A percentile compares a stretch with the other conserved stretches of the same genome.
Conservation (phyloP, 768 basidiomycete species). For the Nevesoporus exiguus region DNA sequence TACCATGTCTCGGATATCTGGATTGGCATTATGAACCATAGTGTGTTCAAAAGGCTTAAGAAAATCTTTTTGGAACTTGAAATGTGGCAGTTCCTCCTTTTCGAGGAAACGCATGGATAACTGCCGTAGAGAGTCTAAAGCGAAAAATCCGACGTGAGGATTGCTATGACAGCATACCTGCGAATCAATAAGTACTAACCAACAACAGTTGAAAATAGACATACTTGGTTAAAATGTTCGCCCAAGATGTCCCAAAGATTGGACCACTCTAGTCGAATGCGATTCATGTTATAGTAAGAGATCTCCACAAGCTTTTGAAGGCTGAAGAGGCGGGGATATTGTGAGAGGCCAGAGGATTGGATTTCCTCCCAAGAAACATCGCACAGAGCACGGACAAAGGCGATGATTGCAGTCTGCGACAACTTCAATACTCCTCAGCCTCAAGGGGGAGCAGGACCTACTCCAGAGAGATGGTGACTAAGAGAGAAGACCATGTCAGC, state of each 20-base stretch:
- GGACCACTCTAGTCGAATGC: constrained; percentile 98
- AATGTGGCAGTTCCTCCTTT: constrained; percentile 96
- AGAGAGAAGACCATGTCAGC: constrained; percentile 99
- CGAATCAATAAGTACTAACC: constrained; percentile 10
- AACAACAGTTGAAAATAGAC: neutral
- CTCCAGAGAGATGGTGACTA: constrained; percentile 91
- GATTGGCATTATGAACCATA: constrained; percentile 94
- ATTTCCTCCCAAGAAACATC: constrained; percentile 99
- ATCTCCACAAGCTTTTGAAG: constrained; percentile 98
- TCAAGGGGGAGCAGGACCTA: constrained; percentile 41
- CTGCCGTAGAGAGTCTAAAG: constrained; percentile 93
- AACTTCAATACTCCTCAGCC: constrained; percentile 7
- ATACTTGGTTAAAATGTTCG: constrained; percentile 96
- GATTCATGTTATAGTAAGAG: constrained; percentile 98
- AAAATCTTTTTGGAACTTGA: constrained; percentile 99
- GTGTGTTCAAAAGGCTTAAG: constrained; percentile 97
- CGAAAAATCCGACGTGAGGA: constrained; percentile 94
- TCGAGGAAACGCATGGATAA: constrained; percentile 98
- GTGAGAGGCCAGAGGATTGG: constrained; percentile 91
- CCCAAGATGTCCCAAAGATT: constrained; percentile 97
- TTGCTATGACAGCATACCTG: constrained; percentile 99
- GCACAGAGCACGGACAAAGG: constrained; percentile 93
- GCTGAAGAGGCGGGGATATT: constrained; percentile 93
- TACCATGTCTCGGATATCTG: constrained; percentile 96
- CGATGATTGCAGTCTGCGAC: constrained; percentile 86